Conservation (phyloP, 768 basidiomycete species). For the Macrolepiota albuminosa region DNA sequence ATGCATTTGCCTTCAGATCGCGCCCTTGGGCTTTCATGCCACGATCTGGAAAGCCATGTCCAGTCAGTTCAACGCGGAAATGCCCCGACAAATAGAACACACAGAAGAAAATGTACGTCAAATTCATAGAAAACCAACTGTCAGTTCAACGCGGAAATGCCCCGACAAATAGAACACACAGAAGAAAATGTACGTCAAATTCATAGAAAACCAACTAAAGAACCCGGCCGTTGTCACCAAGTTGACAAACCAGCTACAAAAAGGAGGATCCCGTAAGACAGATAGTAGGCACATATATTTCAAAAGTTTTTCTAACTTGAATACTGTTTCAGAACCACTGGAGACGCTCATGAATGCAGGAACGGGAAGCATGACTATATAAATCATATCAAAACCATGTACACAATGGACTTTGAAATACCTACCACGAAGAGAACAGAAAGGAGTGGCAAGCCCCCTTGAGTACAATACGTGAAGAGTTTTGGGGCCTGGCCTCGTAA, state of each 20-base stretch:
- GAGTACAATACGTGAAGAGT: constrained; percentile 39
- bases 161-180: constrained; percentile 33
- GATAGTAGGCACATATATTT: background rate
- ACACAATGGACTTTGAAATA: background rate
- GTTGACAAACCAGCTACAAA: constrained; percentile 60
- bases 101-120: constrained; percentile 74
- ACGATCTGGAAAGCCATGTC: constrained; percentile 34
- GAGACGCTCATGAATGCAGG: constrained; percentile 64
- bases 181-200: constrained; percentile 70
- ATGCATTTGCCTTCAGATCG: constrained; percentile 56
- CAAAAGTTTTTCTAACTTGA: constrained; percentile 32
- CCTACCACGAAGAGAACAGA: constrained; percentile 33
- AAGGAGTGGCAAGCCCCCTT: constrained; percentile 41
- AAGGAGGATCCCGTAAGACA: background rate
- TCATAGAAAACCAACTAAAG: constrained; percentile 63
- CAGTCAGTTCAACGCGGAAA: background rate
- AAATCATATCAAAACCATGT: background rate
- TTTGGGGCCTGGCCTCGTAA: constrained; percentile 47
- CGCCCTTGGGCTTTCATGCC: constrained; percentile 65
- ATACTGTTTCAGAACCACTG: constrained; percentile 50
- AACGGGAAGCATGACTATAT: constrained; percentile 34
- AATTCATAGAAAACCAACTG: constrained; percentile 61
- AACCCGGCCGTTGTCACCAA: constrained; percentile 67
- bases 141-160: background rate
- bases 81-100: constrained; percentile 18